A percentile compares a stretch with the other conserved stretches of the same genome.
phyloP scores from a whole-genome alignment of 306 rosid genomes.

The Albizia julibrissin region DNA sequence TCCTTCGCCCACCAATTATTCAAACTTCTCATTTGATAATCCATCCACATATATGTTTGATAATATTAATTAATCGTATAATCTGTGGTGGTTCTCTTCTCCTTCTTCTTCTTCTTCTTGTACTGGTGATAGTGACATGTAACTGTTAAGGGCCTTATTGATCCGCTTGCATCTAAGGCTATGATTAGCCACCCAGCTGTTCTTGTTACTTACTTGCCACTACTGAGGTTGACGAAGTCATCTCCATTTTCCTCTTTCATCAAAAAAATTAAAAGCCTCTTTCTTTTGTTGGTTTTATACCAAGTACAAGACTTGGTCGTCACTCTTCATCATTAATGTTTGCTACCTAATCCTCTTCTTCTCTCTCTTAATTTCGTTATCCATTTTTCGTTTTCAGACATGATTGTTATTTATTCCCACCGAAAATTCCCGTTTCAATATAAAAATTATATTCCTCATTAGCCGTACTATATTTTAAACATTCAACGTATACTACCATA shows the following conservation, averaged over 20 bases:
- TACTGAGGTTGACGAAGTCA: conserved; percentile 25
- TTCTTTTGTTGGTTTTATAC: not conserved
- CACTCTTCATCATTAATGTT: not conserved
- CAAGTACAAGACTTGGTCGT: conserved; percentile 11
- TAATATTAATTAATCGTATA: not conserved
- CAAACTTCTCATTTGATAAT: not conserved
- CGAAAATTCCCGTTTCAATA: not conserved
- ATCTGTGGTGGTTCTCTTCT: conserved; percentile 4
- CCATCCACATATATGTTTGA: not conserved
- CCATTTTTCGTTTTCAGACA: not conserved
- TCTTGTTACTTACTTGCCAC: not conserved
- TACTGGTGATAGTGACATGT: conserved; percentile 33
- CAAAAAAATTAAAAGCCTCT: not conserved
- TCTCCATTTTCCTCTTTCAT: not conserved
- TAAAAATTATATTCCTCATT: not conserved
- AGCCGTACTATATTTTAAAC: not conserved
- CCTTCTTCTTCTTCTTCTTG: conserved; percentile 9
- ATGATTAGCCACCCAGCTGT: not conserved
- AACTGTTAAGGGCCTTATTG: conserved; percentile 32
- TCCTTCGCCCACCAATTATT: not conserved
- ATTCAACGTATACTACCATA: not conserved
- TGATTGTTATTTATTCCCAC: not conserved
- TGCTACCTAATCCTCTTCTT: not conserved
- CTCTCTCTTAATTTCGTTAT: not conserved
- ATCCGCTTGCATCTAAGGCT: not conserved